A percentile compares a stretch with the other conserved stretches of the same genome.
phyloP scores from a whole-genome alignment of 176 grass and related monocot species.

The Areca catechu region DNA sequence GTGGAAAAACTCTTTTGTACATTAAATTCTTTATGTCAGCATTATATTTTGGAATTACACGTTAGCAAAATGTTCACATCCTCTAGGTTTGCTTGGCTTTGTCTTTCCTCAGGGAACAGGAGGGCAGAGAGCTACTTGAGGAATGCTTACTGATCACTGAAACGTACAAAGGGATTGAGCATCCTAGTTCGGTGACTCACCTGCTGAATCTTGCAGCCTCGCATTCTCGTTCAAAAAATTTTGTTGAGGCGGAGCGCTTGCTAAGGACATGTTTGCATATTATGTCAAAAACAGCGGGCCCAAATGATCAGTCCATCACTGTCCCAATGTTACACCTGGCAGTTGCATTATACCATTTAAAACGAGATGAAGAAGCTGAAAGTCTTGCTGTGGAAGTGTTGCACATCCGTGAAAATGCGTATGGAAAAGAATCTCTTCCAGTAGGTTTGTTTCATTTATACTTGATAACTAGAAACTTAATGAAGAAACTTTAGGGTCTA shows the following conservation, averaged over 20 bases:
- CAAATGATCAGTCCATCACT: constrained; percentile 20
- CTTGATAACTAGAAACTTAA: too few species aligned
- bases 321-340: constrained; percentile 39
- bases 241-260: constrained; percentile 30
- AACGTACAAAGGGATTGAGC: constrained; percentile 25
- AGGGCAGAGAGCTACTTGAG: constrained; percentile 34
- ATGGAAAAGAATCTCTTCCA: constrained; percentile 28
- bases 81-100: not conserved
- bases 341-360: constrained; percentile 30
- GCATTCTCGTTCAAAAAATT: constrained; percentile 35
- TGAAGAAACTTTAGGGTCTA: too few species aligned
- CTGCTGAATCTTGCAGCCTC: constrained; percentile 36
- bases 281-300: constrained; percentile 22
- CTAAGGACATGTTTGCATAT: constrained; percentile 34
- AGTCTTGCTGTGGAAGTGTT: constrained; percentile 28
- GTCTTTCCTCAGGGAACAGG: constrained; percentile 16
- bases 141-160: constrained; percentile 35
- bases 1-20: too few species aligned
- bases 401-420: constrained; percentile 26
- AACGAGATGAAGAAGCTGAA: constrained; percentile 32
- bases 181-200: constrained; percentile 29
- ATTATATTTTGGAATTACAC: too few species aligned
- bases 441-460: constrained; percentile 13
- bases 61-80: too few species aligned
- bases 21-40: too few species aligned